These are phyloP conservation scores for Candida anglica DNA, from an alignment of 805 yeast genomes.

Conservation along the genomic window DNA sequence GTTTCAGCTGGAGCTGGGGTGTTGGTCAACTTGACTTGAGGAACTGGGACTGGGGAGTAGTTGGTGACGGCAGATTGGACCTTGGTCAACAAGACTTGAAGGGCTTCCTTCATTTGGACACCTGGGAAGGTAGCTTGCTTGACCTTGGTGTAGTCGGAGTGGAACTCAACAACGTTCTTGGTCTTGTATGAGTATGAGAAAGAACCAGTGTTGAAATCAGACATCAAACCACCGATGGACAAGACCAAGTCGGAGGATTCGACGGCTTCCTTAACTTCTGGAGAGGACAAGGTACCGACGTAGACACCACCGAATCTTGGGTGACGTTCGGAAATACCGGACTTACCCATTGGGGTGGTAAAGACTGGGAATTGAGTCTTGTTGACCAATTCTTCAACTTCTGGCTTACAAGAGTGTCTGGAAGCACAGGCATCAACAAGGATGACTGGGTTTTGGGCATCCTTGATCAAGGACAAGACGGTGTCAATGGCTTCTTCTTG, in stretches of 20 bases:
- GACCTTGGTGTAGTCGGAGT: conserved; percentile 38
- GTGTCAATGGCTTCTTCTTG: conserved; percentile 34
- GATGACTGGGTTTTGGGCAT: conserved; percentile 31
- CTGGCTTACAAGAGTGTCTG: conserved; percentile 32
- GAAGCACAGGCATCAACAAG: conserved; percentile 40
- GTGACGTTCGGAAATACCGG: conserved; percentile 31
- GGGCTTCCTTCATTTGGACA: conserved; percentile 41
- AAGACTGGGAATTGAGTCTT: conserved; percentile 36
- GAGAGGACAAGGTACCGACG: conserved; percentile 34
- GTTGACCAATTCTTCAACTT: conserved; percentile 29
- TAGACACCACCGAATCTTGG: conserved; percentile 38
- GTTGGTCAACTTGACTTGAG: conserved; percentile 45
- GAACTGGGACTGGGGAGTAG: conserved; percentile 54
- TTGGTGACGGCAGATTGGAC: conserved; percentile 35
- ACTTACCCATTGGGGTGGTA: conserved; percentile 40
- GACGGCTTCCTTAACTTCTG: conserved; percentile 33
- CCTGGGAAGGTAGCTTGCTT: conserved; percentile 38
- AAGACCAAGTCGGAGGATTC: conserved; percentile 35
- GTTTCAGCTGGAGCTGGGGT: conserved; percentile 31
- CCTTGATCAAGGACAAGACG: conserved; percentile 19
- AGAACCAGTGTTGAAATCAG: conserved; percentile 40
- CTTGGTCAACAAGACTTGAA: conserved; percentile 38
- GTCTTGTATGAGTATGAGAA: conserved; percentile 37
- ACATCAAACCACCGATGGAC: conserved; percentile 35
- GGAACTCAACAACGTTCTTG: conserved; percentile 37